phyloP scores from a whole-genome alignment of 768 basidiomycete species.

The Pleurotus djamor region DNA sequence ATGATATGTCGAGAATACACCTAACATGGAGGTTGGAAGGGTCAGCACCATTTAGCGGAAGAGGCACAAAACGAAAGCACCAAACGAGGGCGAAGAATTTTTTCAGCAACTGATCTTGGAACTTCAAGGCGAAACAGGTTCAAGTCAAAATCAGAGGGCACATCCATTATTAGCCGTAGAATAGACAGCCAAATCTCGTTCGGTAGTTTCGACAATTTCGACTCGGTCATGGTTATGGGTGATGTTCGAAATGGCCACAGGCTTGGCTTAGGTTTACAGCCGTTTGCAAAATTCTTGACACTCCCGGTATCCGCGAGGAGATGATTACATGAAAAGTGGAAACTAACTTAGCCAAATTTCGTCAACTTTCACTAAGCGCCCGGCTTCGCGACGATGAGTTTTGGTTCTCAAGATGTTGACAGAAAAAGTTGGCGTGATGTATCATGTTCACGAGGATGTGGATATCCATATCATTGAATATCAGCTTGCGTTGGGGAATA shows the following conservation, averaged over 20 bases:
- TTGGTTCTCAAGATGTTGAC: no score
- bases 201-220: not conserved
- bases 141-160: not conserved
- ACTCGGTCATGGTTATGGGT: not conserved
- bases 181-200: not conserved
- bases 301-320: no score
- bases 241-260: not conserved
- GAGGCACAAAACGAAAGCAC: not conserved
- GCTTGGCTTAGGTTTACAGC: no score
- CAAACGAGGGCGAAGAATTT: not conserved
- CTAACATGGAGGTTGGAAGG: not conserved
- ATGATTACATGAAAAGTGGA: no score
- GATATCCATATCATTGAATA: no score
- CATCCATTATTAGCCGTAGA: not conserved
- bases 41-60: not conserved
- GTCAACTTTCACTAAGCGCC: no score
- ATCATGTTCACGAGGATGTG: no score
- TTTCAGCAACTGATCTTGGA: not conserved
- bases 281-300: no score
- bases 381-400: no score
- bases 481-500: no score
- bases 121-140: not conserved
- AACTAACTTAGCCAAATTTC: no score
- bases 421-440: no score
- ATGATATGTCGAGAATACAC: not conserved